phyloP scores from a whole-genome alignment of 2,329 filamentous ascomycete genomes.

The Colletotrichum cuscutae region DNA sequence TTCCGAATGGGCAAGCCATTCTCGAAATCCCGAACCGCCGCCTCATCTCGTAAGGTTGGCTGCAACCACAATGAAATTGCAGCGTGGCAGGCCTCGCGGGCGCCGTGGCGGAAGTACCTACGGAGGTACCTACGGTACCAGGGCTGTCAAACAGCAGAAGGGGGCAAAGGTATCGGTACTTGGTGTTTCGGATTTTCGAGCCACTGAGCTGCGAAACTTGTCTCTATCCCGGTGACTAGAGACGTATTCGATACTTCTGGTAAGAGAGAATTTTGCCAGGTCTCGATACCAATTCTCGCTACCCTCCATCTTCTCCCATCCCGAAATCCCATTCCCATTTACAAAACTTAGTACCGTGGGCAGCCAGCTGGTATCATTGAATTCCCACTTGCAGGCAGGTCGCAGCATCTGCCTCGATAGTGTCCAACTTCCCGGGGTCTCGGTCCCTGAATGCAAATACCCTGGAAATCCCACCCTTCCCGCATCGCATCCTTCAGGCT shows the following conservation, averaged over 20 bases:
- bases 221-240: neutral
- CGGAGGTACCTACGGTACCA: neutral
- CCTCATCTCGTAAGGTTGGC: neutral
- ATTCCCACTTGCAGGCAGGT: neutral
- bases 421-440: neutral
- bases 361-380: neutral
- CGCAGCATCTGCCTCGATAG: neutral
- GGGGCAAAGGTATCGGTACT: neutral
- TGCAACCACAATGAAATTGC: constrained; percentile 3
- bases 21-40: neutral
- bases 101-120: neutral
- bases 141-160: neutral
- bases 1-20: neutral
- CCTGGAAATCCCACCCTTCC: neutral
- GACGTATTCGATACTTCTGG: neutral
- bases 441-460: neutral
- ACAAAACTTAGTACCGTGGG: neutral
- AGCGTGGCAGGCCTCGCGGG: neutral
- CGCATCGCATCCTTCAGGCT: neutral
- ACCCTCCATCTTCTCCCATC: neutral
- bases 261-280: neutral
- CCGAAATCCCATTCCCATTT: neutral
- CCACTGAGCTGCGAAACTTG: too few relatives aligned
- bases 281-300: neutral
- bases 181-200: neutral